Conservation (phyloP, 2,329 filamentous ascomycete genomes). For the Colletotrichum sp. region DNA sequence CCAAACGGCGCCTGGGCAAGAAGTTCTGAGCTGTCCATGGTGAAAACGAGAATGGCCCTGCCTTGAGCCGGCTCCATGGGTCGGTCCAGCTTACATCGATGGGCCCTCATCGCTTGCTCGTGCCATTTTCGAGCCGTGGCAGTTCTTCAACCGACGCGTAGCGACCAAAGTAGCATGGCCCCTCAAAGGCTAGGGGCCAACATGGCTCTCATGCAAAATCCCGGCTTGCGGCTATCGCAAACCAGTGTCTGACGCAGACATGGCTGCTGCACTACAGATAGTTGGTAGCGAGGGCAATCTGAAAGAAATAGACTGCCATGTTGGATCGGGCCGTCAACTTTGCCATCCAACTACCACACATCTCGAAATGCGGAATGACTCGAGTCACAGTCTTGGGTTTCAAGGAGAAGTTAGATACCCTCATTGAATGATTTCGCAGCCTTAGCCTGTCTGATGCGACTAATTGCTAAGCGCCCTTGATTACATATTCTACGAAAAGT, state of each 20-base stretch:
- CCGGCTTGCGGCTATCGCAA: neutral
- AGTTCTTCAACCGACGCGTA: neutral
- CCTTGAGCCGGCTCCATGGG: conserved; percentile 31
- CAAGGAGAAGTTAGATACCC: conserved; percentile 14
- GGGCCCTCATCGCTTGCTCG: neutral
- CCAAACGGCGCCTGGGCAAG: conserved; percentile 64
- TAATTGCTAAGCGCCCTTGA: conserved; percentile 3
- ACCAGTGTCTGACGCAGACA: neutral
- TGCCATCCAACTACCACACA: neutral
- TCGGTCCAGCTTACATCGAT: neutral
- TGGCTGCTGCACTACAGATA: neutral
- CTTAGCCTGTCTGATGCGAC: neutral
- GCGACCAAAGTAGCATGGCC: neutral
- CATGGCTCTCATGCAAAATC: neutral
- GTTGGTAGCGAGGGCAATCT: neutral
- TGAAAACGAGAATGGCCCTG: conserved; percentile 58
- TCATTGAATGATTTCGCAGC: neutral
- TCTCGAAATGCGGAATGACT: neutral
- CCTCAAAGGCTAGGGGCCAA: neutral
- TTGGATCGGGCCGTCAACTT: neutral
- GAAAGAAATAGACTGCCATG: neutral
- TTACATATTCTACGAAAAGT: neutral
- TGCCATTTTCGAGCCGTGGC: neutral
- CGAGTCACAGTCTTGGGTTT: neutral
- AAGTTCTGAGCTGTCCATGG: conserved; percentile 64